These are phyloP conservation scores for Myxozyma mucilagina DNA, from an alignment of 805 yeast genomes.

Conservation along the genomic window DNA sequence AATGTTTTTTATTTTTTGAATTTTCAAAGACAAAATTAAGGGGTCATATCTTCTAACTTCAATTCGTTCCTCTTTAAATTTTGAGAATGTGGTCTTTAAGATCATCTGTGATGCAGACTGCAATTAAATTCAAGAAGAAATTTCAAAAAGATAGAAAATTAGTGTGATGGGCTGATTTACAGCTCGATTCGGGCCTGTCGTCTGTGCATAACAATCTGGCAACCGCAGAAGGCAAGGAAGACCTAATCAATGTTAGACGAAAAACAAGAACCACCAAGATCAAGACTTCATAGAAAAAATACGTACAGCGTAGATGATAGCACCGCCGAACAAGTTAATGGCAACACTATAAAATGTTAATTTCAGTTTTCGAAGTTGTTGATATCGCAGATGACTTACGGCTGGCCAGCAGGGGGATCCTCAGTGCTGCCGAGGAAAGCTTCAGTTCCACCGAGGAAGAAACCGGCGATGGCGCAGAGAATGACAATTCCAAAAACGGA, in stretches of 20 bases:
- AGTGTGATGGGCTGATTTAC: constrained; percentile 3
- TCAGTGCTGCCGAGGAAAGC: constrained; percentile 87
- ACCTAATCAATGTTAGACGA: constrained; percentile 32
- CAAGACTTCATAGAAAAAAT: neutral
- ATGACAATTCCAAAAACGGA: constrained; percentile 92
- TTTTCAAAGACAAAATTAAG: neutral
- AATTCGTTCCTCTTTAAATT: constrained; percentile 4
- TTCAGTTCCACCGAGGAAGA: constrained; percentile 81
- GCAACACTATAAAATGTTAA: constrained; percentile 58
- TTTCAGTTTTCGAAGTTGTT: neutral
- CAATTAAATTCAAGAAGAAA: constrained; percentile 1
- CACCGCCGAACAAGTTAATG: constrained; percentile 85
- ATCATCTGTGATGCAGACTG: no score
- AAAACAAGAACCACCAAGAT: neutral
- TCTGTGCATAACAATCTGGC: constrained; percentile 56
- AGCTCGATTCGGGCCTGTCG: constrained; percentile 34
- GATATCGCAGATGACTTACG: constrained; percentile 44
- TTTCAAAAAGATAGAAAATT: neutral
- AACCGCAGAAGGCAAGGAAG: constrained; percentile 88
- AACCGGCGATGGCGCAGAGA: constrained; percentile 76
- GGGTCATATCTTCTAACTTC: neutral
- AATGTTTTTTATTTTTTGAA: neutral
- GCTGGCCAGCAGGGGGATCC: constrained; percentile 91
- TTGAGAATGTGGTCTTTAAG: neutral
- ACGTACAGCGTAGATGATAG: constrained; percentile 62